These are phyloP conservation scores for Leishmania arabica DNA, from an alignment of 208 protist species.

Conservation along the genomic window DNA sequence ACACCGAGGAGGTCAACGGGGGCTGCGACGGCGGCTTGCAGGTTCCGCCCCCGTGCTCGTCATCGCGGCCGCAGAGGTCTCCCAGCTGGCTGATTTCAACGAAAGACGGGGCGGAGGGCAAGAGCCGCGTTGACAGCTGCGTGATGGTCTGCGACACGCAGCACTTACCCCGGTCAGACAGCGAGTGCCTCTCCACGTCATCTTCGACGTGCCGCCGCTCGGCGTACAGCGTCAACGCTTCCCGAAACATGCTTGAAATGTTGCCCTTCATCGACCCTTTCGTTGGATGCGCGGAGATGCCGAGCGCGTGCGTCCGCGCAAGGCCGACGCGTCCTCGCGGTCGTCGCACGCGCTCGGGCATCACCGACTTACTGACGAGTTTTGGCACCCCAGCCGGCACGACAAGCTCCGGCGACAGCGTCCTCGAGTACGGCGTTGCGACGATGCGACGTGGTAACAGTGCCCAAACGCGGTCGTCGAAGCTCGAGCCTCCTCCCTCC, in stretches of 20 bases:
- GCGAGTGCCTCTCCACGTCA: neutral
- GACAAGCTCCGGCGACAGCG: conserved; percentile 1
- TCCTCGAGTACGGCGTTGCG: neutral
- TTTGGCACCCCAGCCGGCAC: conserved; percentile 3
- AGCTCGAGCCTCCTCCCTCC: neutral
- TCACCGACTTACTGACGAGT: neutral
- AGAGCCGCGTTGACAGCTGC: neutral
- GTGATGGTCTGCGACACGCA: neutral
- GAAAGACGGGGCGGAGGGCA: neutral
- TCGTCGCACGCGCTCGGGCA: neutral
- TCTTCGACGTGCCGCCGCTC: neutral
- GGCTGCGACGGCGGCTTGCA: neutral
- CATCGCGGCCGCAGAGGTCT: neutral
- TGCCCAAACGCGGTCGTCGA: neutral
- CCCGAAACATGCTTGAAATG: neutral
- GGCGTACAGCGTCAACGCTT: conserved; percentile 2
- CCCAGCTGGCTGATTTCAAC: neutral
- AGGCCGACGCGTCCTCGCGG: neutral
- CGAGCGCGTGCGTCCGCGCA: neutral
- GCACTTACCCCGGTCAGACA: neutral
- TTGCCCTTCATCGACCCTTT: neutral
- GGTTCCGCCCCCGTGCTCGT: neutral
- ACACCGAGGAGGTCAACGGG: neutral
- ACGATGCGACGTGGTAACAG: neutral
- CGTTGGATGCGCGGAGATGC: neutral